phyloP scores from a whole-genome alignment of 2,329 filamentous ascomycete species.

The Fusarium transvaalense region DNA sequence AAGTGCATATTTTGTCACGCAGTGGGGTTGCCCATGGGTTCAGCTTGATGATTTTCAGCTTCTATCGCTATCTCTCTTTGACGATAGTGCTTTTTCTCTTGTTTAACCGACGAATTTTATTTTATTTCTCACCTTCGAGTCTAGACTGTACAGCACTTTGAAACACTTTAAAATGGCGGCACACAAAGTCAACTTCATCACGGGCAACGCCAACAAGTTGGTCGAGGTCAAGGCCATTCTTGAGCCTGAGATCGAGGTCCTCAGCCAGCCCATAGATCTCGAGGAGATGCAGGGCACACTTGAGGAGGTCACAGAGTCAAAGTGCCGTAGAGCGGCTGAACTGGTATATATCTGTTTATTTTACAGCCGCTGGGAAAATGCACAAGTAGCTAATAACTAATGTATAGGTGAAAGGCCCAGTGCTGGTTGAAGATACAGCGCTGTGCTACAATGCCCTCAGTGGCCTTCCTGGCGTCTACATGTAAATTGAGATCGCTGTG shows the following conservation, averaged over 20 bases:
- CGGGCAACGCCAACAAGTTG: constrained; percentile 95
- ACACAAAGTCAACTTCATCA: constrained; percentile 85
- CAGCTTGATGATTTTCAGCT: constrained; percentile 16
- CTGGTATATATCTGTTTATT: constrained; percentile 63
- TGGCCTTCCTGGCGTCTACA: constrained; percentile 95
- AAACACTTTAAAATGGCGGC: constrained; percentile 55
- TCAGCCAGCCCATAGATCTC: constrained; percentile 81
- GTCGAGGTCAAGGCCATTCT: constrained; percentile 90
- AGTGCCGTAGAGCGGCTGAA: constrained; percentile 85
- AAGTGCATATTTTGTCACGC: constrained; percentile 37
- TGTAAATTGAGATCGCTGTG: constrained; percentile 68
- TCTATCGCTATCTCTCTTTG: constrained; percentile 4
- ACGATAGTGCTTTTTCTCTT: not conserved
- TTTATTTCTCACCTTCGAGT: not conserved
- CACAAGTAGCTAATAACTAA: constrained; percentile 20
- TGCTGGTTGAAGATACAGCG: constrained; percentile 95
- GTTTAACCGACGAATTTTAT: not conserved
- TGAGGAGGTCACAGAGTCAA: constrained; percentile 90
- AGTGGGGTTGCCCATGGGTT: constrained; percentile 20
- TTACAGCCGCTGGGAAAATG: not conserved
- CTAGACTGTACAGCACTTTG: not conserved
- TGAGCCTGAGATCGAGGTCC: constrained; percentile 77
- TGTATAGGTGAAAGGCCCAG: constrained; percentile 81
- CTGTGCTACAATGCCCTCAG: constrained; percentile 91
- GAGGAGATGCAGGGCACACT: constrained; percentile 92